Evolutionary conservation across 495 filamentous ascomycete species (phyloP), one percentile per base, ranked within the genome.

Genomic region (Talaromyces liani): DNA sequence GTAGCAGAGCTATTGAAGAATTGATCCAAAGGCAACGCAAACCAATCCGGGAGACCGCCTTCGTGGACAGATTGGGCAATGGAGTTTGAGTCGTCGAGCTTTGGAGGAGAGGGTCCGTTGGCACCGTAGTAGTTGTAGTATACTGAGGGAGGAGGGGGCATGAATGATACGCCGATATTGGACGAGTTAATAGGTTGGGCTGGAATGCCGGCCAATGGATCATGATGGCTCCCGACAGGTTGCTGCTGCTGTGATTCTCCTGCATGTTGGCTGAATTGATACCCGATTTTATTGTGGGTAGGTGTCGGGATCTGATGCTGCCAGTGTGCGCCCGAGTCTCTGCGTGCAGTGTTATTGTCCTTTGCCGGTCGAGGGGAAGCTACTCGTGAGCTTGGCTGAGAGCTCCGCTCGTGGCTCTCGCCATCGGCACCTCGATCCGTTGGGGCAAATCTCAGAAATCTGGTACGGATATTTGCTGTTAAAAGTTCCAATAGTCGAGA

Each of bases 401-500:
- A 77, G 5, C 67, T 60, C 18, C 76, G 75, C 16, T 79, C 76
- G n/a, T 76, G 73, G 16, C 65, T 69, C 1, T 80, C 77, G 45
- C 73, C 72, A 56, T 79, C 77, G 12, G 60, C 69, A 16, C 70
- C 74, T n/a, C 77, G 76, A 66, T 81, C 78, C 41, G 74, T 68
- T 2, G 76, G 77, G 31, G 75, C 76, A 61, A 81, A 80, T 7
- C 78, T 86, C 56, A 93, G 85, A 70, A 93, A 93, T 14, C 89
- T 83, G 59, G 85, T 86, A 22, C 88, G 82, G 60, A 94, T 82
- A 51, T 88, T 84, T 27, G 84, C 84, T 3, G 90, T 93, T 56
- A 95, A 75, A 7, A 87, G 87, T 71, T 95, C 90, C 1, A 97
- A 83, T 57, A 97, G 83, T 65, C 96, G 92, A n/a, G 93, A 91